These are phyloP conservation scores for Dictyostelium intermedium DNA, from an alignment of 78 protist species.

Conservation along the genomic window DNA sequence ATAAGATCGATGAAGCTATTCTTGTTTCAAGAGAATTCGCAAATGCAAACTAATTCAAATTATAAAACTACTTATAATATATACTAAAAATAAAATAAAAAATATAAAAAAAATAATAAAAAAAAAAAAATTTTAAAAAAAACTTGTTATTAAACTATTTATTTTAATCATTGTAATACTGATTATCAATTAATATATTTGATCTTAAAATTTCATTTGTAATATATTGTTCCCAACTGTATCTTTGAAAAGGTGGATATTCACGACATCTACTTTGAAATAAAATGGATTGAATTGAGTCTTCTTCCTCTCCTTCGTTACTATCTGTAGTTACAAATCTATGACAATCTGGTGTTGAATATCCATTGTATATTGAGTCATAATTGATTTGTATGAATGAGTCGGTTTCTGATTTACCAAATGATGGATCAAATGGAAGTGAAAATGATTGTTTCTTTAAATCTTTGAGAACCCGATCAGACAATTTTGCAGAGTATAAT, in stretches of 20 bases:
- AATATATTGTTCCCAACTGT: neutral
- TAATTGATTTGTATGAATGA: neutral
- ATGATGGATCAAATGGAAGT: neutral
- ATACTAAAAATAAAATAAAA: neutral
- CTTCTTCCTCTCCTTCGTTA: neutral
- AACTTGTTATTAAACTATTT: no score
- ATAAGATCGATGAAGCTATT: slow-evolving; percentile 47
- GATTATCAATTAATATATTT: no score
- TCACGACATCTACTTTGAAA: no score
- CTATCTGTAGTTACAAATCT: neutral
- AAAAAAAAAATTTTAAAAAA: neutral
- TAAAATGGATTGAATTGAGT: neutral
- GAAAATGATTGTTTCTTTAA: neutral
- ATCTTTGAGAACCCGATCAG: neutral
- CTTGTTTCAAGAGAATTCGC: slow-evolving; percentile 31
- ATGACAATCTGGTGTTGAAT: neutral
- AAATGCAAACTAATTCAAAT: neutral
- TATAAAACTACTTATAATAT: neutral
- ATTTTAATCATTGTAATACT: no score
- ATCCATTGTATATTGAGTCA: neutral
- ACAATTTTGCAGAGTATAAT: neutral
- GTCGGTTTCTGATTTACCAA: neutral
- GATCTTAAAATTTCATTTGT: neutral
- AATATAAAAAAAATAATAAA: neutral
- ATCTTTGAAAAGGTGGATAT: no score